Percentiles rank a stretch among this genome's conserved stretches.
Evolutionary conservation across 371 early-diverging fungal species (phyloP).

Genomic region (Lichtheimia corymbifera): DNA sequence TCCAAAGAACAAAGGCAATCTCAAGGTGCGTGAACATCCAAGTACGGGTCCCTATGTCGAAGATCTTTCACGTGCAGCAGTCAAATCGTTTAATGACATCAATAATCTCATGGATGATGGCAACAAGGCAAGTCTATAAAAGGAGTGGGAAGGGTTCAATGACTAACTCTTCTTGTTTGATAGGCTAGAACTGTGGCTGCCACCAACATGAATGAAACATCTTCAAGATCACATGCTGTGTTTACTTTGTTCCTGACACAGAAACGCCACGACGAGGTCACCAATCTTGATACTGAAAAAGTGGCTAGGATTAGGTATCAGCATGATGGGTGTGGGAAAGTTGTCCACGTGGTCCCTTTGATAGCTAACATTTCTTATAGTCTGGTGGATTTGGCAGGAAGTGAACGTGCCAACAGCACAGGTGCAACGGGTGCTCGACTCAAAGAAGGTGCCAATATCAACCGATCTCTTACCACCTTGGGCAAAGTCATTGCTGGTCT

Average conservation of each 20-base stretch:
- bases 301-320: conserved; percentile 68
- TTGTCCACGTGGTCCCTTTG: too few relatives aligned
- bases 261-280: conserved; percentile 57
- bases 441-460: conserved; percentile 99
- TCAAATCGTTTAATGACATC: conserved; percentile 75
- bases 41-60: conserved; percentile 90
- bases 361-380: conserved; percentile 19
- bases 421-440: conserved; percentile 94
- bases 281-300: conserved; percentile 71
- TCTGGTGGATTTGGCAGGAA: conserved; percentile 91
- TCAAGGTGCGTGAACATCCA: conserved; percentile 90
- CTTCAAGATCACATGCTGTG: conserved; percentile 94
- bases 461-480: conserved; percentile 91
- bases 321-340: too few relatives aligned
- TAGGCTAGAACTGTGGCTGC: conserved; percentile 88
- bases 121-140: conserved; percentile 61
- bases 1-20: conserved; percentile 75
- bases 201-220: conserved; percentile 96
- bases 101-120: conserved; percentile 86
- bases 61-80: conserved; percentile 86
- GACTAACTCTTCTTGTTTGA: neutral
- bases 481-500: conserved; percentile 98
- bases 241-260: conserved; percentile 86
- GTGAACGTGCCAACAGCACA: conserved; percentile 95
- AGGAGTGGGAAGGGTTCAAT: neutral